Evolutionary conservation across 2,329 filamentous ascomycete species (phyloP).

Genomic region (Colletotrichum cordylinicola): DNA sequence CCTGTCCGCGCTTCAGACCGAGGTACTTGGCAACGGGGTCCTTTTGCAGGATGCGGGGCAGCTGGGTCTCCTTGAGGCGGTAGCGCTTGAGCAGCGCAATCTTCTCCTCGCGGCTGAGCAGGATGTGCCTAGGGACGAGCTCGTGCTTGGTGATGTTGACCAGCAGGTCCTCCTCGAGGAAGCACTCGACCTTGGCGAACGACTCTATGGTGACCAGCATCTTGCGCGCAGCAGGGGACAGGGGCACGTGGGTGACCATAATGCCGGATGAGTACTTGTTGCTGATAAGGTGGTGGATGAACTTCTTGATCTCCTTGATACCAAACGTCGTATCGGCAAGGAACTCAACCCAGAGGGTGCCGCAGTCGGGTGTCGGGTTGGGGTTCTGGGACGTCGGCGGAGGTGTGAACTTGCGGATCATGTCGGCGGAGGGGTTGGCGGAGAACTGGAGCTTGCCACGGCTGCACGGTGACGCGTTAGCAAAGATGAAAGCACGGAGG

Average conservation of each 20-base stretch:
- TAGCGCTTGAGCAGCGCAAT: conserved; percentile 84
- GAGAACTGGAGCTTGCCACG: conserved; percentile 87
- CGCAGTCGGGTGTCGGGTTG: conserved; percentile 75
- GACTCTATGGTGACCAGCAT: conserved; percentile 79
- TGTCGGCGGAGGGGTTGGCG: conserved; percentile 80
- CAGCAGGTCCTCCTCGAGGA: conserved; percentile 92
- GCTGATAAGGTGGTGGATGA: conserved; percentile 80
- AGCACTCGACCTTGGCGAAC: conserved; percentile 86
- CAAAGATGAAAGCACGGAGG: neutral
- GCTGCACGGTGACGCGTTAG: conserved; percentile 50
- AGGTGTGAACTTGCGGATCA: conserved; percentile 85
- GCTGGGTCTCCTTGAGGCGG: conserved; percentile 94
- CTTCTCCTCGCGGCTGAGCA: conserved; percentile 93
- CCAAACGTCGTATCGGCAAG: conserved; percentile 80
- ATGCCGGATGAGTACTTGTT: conserved; percentile 90
- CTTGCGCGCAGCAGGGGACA: conserved; percentile 88
- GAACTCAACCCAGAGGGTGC: conserved; percentile 94
- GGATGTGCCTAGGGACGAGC: conserved; percentile 90
- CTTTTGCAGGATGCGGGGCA: conserved; percentile 88
- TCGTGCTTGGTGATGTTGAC: conserved; percentile 99
- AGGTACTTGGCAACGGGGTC: conserved; percentile 94
- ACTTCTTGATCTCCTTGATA: conserved; percentile 89
- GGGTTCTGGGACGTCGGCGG: conserved; percentile 73
- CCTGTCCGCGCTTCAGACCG: conserved; percentile 87
- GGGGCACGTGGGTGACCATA: conserved; percentile 82